Percentiles rank a stretch among this genome's conserved stretches.
Evolutionary conservation across 257 asterid genomes (phyloP).

Genomic region (Solanum etuberosum): DNA sequence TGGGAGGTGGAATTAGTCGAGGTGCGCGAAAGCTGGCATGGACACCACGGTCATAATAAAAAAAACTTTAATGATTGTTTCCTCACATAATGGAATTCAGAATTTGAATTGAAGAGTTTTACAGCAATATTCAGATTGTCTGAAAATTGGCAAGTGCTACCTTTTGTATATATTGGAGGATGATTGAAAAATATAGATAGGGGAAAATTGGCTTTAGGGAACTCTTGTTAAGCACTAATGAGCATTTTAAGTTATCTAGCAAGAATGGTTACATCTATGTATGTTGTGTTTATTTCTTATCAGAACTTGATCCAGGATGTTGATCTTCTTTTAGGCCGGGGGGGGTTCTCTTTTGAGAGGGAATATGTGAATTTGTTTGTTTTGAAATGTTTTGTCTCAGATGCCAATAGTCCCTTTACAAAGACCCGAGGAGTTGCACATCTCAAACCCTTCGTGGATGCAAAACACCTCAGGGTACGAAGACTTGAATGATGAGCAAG

Average conservation of each 20-base stretch:
- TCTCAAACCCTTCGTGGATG: slow-evolving; percentile 90
- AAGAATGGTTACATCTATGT: background rate
- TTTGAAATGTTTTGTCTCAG: slow-evolving; percentile 24
- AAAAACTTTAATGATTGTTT: background rate
- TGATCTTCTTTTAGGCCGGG: background rate
- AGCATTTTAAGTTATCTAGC: background rate
- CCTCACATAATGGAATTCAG: background rate
- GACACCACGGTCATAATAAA: background rate
- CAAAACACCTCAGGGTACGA: slow-evolving; percentile 57
- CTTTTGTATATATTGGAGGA: background rate
- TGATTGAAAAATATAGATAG: background rate
- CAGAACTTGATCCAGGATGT: background rate
- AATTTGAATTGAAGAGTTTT: background rate
- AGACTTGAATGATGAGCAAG: slow-evolving; percentile 51
- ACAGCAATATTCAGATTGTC: background rate
- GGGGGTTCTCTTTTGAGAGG: background rate
- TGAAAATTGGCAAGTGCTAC: background rate
- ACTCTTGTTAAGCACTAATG: background rate
- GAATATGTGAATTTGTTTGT: background rate
- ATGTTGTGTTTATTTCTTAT: background rate
- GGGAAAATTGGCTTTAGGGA: background rate
- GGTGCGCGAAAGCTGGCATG: background rate
- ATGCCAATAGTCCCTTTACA: slow-evolving; percentile 88
- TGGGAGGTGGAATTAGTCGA: background rate
- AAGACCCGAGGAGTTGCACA: slow-evolving; percentile 78